Conservation (phyloP, 345 rosid species). For the Rhodamnia rubescens region DNA sequence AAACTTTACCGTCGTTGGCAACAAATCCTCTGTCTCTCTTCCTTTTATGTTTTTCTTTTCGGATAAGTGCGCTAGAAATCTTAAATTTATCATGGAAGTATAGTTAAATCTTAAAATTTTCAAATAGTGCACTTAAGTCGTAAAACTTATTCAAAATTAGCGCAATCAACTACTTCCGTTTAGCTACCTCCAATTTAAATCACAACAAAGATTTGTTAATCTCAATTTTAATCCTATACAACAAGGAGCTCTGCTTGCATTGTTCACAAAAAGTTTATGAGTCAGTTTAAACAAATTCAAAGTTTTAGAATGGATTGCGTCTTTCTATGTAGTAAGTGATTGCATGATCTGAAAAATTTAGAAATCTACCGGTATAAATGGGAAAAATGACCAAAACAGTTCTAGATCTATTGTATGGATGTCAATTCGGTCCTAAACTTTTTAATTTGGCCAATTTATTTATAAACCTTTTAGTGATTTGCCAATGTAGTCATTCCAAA, state of each 20-base stretch:
- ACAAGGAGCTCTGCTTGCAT: background rate
- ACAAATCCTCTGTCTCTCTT: background rate
- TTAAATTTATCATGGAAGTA: background rate
- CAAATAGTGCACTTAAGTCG: background rate
- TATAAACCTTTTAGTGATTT: background rate
- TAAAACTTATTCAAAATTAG: background rate
- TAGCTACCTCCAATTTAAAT: background rate
- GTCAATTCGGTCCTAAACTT: accelerated
- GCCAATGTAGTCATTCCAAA: accelerated
- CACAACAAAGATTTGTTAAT: background rate
- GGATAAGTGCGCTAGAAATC: background rate
- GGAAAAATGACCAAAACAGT: background rate
- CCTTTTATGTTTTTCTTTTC: background rate
- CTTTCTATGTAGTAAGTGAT: background rate
- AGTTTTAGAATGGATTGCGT: background rate
- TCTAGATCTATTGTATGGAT: background rate
- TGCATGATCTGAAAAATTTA: background rate
- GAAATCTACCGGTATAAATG: background rate
- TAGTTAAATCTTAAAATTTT: background rate
- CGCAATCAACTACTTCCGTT: background rate
- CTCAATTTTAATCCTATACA: background rate
- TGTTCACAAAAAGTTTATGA: background rate
- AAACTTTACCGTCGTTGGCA: background rate
- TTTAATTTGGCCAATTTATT: background rate
- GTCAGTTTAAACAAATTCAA: background rate